Evolutionary conservation across 306 rosid species (phyloP).

Genomic region (Rosa multiflora): DNA sequence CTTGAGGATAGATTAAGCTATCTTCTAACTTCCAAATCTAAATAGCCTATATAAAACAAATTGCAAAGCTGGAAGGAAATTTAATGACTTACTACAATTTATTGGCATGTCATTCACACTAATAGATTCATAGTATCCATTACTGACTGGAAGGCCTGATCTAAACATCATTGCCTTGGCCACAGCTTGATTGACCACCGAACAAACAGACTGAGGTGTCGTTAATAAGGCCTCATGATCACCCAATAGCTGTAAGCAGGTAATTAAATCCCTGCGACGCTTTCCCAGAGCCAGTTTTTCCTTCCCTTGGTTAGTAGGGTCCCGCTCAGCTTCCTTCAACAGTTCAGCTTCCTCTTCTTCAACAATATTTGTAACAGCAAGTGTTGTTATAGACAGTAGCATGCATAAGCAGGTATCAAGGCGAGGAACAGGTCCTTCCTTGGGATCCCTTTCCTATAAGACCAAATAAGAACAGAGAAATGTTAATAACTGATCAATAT

Average conservation of each 20-base stretch:
- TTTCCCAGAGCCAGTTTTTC: constrained; percentile 52
- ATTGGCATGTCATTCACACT: constrained; percentile 54
- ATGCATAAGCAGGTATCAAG: constrained; percentile 80
- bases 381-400: constrained; percentile 71
- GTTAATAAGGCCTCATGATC: constrained; percentile 62
- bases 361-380: constrained; percentile 56
- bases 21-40: constrained; percentile 6
- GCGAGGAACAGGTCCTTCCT: constrained; percentile 77
- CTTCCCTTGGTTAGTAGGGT: constrained; percentile 49
- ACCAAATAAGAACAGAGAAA: constrained; percentile 11
- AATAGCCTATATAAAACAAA: constrained; percentile 24
- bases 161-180: constrained; percentile 70
- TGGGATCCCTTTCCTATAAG: constrained; percentile 75
- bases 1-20: constrained; percentile 13
- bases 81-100: constrained; percentile 64
- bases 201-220: constrained; percentile 61
- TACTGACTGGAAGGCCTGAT: constrained; percentile 58
- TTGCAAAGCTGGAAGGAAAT: constrained; percentile 25
- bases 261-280: constrained; percentile 62
- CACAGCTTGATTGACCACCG: constrained; percentile 86
- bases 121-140: constrained; percentile 47
- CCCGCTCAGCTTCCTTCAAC: constrained; percentile 56
- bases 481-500: not conserved
- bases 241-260: constrained; percentile 77
- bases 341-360: constrained; percentile 88